Conservation (phyloP, 2,329 filamentous ascomycete genomes). For the Didymellaceae sp. region DNA sequence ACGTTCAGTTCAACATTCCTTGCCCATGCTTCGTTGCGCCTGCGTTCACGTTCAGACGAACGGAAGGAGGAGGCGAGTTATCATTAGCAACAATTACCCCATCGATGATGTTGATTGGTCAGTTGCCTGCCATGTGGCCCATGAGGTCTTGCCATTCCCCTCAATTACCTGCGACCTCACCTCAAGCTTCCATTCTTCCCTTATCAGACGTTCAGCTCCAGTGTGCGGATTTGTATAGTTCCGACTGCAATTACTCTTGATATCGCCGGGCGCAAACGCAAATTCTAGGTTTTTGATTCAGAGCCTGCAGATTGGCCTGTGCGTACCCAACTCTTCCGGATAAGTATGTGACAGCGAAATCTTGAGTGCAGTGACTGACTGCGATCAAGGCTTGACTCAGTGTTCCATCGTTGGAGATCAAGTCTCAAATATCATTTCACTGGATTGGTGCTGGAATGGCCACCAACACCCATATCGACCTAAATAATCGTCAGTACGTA, state of each 20-base stretch:
- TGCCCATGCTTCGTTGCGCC: background rate
- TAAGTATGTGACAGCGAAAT: background rate
- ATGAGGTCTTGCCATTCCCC: conserved; percentile 14
- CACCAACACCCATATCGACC: conserved; percentile 12
- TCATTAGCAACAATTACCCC: conserved; percentile 14
- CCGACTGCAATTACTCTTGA: background rate
- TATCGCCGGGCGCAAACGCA: background rate
- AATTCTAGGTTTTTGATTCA: background rate
- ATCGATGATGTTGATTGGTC: conserved; percentile 16
- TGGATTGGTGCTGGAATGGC: conserved; percentile 9
- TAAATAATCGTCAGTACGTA: background rate
- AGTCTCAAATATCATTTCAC: too few species aligned
- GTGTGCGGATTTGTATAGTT: background rate
- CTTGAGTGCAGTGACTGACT: background rate
- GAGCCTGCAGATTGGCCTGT: conserved; percentile 4
- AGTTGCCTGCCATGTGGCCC: conserved; percentile 15
- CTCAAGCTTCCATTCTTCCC: background rate
- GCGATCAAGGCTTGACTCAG: too few species aligned
- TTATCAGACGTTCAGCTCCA: background rate
- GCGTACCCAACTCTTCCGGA: background rate
- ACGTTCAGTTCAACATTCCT: background rate
- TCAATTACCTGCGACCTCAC: conserved; percentile 12
- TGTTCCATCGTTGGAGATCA: too few species aligned
- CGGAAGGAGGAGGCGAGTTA: conserved; percentile 7
- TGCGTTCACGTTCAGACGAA: conserved; percentile 6